A percentile compares a stretch with the other conserved stretches of the same genome.
These are phyloP conservation scores for Dipteronia dyeriana DNA, from an alignment of 345 rosid genomes.

Conservation along the genomic window DNA sequence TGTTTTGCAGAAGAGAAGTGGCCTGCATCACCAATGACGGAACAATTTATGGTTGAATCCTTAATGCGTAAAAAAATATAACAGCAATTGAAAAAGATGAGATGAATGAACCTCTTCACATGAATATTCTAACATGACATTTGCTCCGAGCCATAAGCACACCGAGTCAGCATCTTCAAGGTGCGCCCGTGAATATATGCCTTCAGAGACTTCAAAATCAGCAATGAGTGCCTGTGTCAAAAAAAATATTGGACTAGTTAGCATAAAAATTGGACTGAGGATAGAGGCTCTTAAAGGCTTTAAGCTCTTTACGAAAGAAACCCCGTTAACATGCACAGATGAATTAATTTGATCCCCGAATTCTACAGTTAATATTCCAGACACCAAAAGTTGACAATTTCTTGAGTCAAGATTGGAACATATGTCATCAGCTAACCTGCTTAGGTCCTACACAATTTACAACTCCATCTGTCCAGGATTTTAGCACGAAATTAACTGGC, in stretches of 20 bases:
- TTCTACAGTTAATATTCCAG: not conserved
- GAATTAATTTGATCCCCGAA: not conserved
- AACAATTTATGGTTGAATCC: constrained; percentile 32
- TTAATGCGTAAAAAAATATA: constrained; percentile 12
- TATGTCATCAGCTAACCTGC: not conserved
- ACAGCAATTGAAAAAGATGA: constrained; percentile 17
- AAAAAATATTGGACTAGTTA: constrained; percentile 9
- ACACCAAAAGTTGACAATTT: not conserved
- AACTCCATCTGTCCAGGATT: not conserved
- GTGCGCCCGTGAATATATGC: constrained; percentile 80
- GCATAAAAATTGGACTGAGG: not conserved
- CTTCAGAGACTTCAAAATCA: constrained; percentile 96
- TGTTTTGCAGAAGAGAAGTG: constrained; percentile 67
- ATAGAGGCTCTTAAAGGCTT: not conserved
- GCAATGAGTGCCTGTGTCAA: constrained; percentile 61
- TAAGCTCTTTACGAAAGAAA: not conserved
- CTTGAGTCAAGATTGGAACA: not conserved
- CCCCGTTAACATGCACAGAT: not conserved
- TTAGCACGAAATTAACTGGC: not conserved
- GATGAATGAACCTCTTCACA: constrained; percentile 62
- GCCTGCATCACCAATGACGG: constrained; percentile 51
- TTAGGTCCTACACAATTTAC: not conserved
- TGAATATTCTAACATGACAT: constrained; percentile 97
- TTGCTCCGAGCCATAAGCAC: constrained; percentile 93
- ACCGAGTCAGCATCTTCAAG: constrained; percentile 75